Percentiles rank a stretch among this genome's conserved stretches.
phyloP scores from a whole-genome alignment of 1,284 basidiomycete species.

The Cryptococcus deneoformans region DNA sequence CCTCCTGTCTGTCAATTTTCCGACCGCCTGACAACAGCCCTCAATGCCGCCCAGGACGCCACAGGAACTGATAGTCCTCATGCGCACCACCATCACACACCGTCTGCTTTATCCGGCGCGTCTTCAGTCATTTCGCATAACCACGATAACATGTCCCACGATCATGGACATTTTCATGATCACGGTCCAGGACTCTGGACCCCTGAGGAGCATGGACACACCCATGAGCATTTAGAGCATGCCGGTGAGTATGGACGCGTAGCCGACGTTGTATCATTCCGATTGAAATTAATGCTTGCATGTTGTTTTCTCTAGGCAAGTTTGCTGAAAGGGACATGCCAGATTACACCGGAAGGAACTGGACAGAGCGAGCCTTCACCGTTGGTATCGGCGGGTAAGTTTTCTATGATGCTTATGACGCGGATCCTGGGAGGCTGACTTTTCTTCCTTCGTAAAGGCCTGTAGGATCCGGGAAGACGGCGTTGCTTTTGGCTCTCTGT shows the following conservation, averaged over 20 bases:
- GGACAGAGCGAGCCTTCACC: slow-evolving; percentile 91
- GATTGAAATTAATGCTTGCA: background rate
- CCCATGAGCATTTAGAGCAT: slow-evolving; percentile 84
- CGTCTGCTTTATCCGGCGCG: slow-evolving; percentile 1
- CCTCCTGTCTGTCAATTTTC: slow-evolving; percentile 43
- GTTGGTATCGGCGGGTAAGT: slow-evolving; percentile 92
- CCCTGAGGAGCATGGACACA: slow-evolving; percentile 73
- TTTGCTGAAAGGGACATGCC: slow-evolving; percentile 91
- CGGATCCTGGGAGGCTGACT: background rate
- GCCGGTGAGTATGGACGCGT: slow-evolving; percentile 58
- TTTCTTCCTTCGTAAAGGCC: slow-evolving; percentile 56
- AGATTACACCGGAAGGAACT: slow-evolving; percentile 79
- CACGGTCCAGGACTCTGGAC: slow-evolving; percentile 28
- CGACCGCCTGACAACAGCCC: slow-evolving; percentile 38
- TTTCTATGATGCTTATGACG: background rate
- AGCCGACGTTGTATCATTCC: background rate
- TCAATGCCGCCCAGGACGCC: slow-evolving; percentile 16
- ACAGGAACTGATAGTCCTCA: background rate
- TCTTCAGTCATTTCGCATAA: slow-evolving; percentile 13
- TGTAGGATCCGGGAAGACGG: slow-evolving; percentile 97
- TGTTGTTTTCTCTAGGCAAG: slow-evolving; percentile 60
- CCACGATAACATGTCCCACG: slow-evolving; percentile 25
- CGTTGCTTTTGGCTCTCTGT: slow-evolving; percentile 90
- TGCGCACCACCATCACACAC: slow-evolving; percentile 2
- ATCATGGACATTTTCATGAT: slow-evolving; percentile 10